Evolutionary conservation across 371 early-diverging fungal genomes (phyloP), one percentile per base, ranked within the genome.

Genomic region (Mucor saturninus): DNA sequence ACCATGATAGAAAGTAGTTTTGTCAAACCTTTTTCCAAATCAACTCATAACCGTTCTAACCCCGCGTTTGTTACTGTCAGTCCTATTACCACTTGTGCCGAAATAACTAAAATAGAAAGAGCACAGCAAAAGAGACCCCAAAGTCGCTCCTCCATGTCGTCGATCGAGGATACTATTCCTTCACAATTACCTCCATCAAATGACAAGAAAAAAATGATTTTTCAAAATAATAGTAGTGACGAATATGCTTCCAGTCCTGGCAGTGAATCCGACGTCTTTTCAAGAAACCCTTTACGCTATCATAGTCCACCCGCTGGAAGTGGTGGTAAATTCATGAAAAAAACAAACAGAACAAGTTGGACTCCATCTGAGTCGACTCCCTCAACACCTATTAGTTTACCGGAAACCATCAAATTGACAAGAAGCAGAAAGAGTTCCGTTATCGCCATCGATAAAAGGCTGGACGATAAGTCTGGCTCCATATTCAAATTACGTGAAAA

Each of bases 331-430:
- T 73, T 66, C 40, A 66, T 69, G 67, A 43, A 66, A 2, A 72
- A 68, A 53, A 62, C 73, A 14, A 73, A 73, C 29, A 52, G 73
- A 42, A 63, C 67, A 7, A 73, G 69, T 14, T 76, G 67, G 67
- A 67, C 74, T 40, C 38, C 29, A 31, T n/a, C 26, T 39, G 54
- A 21, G 2, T 54, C 39, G 15, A 54, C 58, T 28, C 59, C 67
- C 52, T 51, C 61, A 29, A 68, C 68, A 37, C 68, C 68, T n/a
- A 48, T 56, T 26, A 68, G 65, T 32, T 31, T 65, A 28, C 65
- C 65, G 13, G 65, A 65, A 29, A 54, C 43, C 21, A 39, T 48
- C 37, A 53, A 48, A 59, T 65, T 32, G 35, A 30, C 46, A 38
- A 53, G 54, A 32, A 65, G 54, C 15, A 58, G 65, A 59, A 65